Percentiles rank a stretch among this genome's conserved stretches.
Evolutionary conservation across 169 alveolate species (phyloP).

Genomic region (Plasmodium vinckei): DNA sequence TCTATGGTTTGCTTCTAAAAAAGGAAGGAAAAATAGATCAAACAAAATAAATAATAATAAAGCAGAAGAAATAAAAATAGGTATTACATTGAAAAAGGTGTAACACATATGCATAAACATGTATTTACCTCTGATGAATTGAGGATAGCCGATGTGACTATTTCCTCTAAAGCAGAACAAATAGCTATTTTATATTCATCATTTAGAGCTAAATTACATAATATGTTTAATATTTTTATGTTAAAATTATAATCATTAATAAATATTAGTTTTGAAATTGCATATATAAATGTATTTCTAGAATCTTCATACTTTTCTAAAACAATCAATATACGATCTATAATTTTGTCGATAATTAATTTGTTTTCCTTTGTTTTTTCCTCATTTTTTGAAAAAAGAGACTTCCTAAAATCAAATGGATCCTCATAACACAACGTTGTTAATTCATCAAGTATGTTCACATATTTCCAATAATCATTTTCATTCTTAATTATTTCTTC

Average conservation of each 20-base stretch:
- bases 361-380: background rate
- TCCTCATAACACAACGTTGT: conserved; percentile 74
- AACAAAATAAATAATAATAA: background rate
- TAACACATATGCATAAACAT: background rate
- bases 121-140: conserved; percentile 51
- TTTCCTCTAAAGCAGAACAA: conserved; percentile 63
- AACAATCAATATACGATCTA: conserved; percentile 63
- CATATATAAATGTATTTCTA: conserved; percentile 62
- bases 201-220: conserved; percentile 38
- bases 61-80: too few relatives aligned
- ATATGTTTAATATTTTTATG: conserved; percentile 26
- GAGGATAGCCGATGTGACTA: conserved; percentile 39
- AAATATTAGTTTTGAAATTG: conserved; percentile 52
- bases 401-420: conserved; percentile 50
- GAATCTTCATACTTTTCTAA: conserved; percentile 72
- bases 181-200: conserved; percentile 52
- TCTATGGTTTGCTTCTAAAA: conserved; percentile 43
- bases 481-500: conserved; percentile 71
- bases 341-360: conserved; percentile 13
- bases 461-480: conserved; percentile 56
- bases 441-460: conserved; percentile 60
- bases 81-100: background rate
- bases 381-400: conserved; percentile 44
- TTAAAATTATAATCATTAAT: conserved; percentile 54
- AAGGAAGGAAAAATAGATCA: background rate